Percentiles rank a stretch among this genome's conserved stretches.
Evolutionary conservation across 78 protist species (phyloP).

Genomic region (Protostelium mycophagum): DNA sequence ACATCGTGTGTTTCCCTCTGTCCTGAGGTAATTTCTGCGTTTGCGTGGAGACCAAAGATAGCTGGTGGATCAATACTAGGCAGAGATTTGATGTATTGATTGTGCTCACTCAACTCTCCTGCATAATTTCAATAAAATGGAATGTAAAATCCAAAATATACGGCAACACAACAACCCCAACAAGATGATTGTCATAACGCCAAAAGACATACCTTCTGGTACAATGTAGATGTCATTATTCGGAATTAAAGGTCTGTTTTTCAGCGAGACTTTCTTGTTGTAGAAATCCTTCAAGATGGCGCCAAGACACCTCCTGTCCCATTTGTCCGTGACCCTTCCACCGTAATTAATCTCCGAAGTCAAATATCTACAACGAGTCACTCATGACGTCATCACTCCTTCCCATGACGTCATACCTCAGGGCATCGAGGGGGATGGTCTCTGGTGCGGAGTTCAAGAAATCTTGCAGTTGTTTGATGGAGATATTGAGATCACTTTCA

Average conservation of each 20-base stretch:
- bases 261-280: conserved; percentile 4
- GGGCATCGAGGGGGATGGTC: neutral
- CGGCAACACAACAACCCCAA: no score
- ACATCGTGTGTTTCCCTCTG: conserved; percentile 21
- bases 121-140: no score
- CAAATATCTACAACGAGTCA: no score
- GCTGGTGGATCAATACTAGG: conserved; percentile 41
- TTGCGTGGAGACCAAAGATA: conserved; percentile 77
- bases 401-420: no score
- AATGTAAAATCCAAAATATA: no score
- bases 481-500: conserved; percentile 62
- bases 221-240: conserved; percentile 9
- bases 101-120: neutral
- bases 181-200: no score
- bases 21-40: conserved; percentile 73
- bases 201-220: conserved; percentile 39
- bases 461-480: conserved; percentile 29
- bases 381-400: no score
- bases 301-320: conserved; percentile 57
- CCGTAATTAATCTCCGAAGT: conserved; percentile 80
- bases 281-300: conserved; percentile 13
- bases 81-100: conserved; percentile 5
- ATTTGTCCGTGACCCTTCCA: conserved; percentile 83
- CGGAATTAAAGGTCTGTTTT: neutral
- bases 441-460: neutral